Conservation (phyloP, 2,329 filamentous ascomycete genomes). For the Albophoma yamanashiensis region DNA sequence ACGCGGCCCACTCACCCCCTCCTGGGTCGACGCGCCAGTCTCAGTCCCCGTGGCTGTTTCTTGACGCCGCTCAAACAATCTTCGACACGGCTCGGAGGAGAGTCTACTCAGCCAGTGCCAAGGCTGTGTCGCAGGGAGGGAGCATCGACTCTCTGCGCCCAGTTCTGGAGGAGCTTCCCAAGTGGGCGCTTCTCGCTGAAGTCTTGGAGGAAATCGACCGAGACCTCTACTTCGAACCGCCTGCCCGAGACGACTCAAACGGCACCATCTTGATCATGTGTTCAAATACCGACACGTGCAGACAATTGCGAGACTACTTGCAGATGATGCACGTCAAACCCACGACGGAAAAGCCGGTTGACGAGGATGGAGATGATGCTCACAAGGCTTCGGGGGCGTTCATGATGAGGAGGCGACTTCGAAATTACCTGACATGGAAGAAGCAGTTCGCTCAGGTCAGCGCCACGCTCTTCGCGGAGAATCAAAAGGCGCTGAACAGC, state of each 20-base stretch:
- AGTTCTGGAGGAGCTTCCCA: constrained; percentile 87
- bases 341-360: constrained; percentile 25
- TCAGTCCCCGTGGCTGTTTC: constrained; percentile 90
- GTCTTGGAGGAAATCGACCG: constrained; percentile 88
- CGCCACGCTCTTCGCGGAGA: constrained; percentile 65
- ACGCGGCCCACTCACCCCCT: constrained; percentile 80
- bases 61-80: constrained; percentile 89
- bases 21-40: constrained; percentile 80
- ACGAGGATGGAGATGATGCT: constrained; percentile 37
- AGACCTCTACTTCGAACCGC: constrained; percentile 76
- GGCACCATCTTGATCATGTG: constrained; percentile 96
- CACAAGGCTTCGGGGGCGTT: constrained; percentile 64
- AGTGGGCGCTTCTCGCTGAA: constrained; percentile 84
- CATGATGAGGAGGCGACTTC: constrained; percentile 82
- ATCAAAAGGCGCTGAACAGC: constrained; percentile 63
- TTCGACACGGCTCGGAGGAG: constrained; percentile 83
- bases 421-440: constrained; percentile 87
- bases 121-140: constrained; percentile 33
- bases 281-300: constrained; percentile 72
- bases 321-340: constrained; percentile 77
- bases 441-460: constrained; percentile 79
- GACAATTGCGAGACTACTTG: constrained; percentile 82
- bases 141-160: constrained; percentile 57
- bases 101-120: constrained; percentile 67
- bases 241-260: constrained; percentile 70